Evolutionary conservation across 139 green algal genomes (phyloP).

Genomic region (Tetraselmis chui): DNA sequence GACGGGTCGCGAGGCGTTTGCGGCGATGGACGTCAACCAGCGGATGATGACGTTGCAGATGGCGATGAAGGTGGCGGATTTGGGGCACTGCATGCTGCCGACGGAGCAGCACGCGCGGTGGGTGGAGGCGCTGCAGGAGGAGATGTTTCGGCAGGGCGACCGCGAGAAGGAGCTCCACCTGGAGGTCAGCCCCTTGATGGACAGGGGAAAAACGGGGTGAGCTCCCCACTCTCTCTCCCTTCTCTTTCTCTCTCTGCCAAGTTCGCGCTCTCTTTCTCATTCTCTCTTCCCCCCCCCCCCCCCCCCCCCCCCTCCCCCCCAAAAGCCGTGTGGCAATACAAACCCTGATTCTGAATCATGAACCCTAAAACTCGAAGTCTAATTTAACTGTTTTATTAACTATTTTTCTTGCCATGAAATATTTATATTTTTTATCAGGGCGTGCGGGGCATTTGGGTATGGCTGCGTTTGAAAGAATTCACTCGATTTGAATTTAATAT

Average conservation of each 20-base stretch:
- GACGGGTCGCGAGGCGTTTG: not conserved
- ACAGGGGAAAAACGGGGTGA: conserved; percentile 16
- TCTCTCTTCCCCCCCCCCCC: too few species aligned
- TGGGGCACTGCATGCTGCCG: conserved; percentile 31
- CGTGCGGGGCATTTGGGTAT: too few species aligned
- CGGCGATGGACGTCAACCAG: not conserved
- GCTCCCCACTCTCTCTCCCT: not conserved
- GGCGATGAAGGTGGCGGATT: conserved; percentile 48
- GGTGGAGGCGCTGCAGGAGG: conserved; percentile 45
- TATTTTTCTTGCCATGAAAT: too few species aligned
- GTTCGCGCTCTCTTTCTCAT: too few species aligned
- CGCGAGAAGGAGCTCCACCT: conserved; percentile 26
- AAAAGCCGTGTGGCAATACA: not conserved
- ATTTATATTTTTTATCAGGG: too few species aligned
- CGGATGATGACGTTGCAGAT: conserved; percentile 29
- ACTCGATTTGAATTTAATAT: too few species aligned
- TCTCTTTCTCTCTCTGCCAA: too few species aligned
- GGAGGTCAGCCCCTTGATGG: conserved; percentile 39
- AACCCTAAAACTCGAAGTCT: too few species aligned
- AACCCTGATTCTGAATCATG: too few species aligned
- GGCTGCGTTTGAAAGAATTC: too few species aligned
- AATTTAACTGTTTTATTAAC: too few species aligned
- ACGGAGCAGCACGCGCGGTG: conserved; percentile 34
- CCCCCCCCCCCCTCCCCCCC: not conserved
- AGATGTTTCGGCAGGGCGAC: conserved; percentile 56